Evolutionary conservation across 2,329 filamentous ascomycete genomes (phyloP).

Genomic region (Ceratocystis eucalypticola): DNA sequence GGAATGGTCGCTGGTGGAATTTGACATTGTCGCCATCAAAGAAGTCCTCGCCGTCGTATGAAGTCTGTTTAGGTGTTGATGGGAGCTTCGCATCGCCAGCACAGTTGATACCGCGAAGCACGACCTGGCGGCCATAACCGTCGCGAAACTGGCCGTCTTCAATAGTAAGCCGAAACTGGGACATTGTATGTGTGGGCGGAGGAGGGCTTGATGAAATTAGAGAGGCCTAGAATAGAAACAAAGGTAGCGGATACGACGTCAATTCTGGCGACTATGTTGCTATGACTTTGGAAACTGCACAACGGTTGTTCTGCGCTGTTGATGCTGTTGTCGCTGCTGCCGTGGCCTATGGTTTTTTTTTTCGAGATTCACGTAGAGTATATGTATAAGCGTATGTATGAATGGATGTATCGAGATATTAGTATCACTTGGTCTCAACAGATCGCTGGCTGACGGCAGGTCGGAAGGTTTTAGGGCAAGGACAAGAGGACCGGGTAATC

Average conservation of each 20-base stretch:
- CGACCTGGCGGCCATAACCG: conserved; percentile 65
- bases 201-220: not conserved
- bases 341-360: no score
- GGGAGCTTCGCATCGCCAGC: conserved; percentile 85
- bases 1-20: conserved; percentile 77
- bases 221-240: not conserved
- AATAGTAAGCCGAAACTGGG: conserved; percentile 59
- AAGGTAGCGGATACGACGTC: not conserved
- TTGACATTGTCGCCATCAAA: conserved; percentile 87
- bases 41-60: conserved; percentile 64
- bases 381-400: not conserved
- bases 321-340: no score
- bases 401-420: not conserved
- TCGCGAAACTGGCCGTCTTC: conserved; percentile 81
- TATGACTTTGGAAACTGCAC: not conserved
- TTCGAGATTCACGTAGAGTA: not conserved
- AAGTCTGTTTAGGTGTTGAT: conserved; percentile 65
- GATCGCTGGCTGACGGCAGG: not conserved
- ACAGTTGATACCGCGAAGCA: conserved; percentile 85
- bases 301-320: no score
- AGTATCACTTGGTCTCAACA: no score
- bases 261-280: not conserved
- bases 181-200: conserved; percentile 38
- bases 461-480: not conserved
- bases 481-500: not conserved